Evolutionary conservation across 352 stramenopile species (phyloP).

Genomic region (Globisporangium uncinulatum): DNA sequence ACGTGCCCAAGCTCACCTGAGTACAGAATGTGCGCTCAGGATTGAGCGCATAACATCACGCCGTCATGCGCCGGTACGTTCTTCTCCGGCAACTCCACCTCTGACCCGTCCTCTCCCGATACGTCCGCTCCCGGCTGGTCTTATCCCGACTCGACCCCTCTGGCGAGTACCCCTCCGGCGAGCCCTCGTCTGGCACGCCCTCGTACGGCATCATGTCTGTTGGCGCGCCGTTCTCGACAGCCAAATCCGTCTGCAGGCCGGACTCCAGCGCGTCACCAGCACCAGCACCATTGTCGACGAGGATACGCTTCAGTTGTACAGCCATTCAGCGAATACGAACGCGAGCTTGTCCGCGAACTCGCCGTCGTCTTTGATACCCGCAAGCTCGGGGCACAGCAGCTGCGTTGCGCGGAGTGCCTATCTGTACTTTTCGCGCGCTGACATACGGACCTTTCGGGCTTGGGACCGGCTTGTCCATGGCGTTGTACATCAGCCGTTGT

Average conservation of each 20-base stretch:
- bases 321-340: neutral
- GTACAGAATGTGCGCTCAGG: neutral
- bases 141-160: neutral
- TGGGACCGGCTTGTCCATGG: neutral
- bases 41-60: neutral
- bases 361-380: neutral
- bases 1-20: neutral
- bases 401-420: neutral
- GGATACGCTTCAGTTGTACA: neutral
- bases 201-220: too few relatives aligned
- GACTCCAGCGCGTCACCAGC: too few relatives aligned
- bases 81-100: too few relatives aligned
- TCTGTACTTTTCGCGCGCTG: neutral
- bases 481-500: neutral
- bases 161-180: too few relatives aligned
- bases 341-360: neutral
- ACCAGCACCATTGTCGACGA: neutral
- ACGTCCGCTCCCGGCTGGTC: too few relatives aligned
- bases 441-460: neutral
- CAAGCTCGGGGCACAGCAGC: neutral
- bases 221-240: too few relatives aligned
- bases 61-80: too few relatives aligned
- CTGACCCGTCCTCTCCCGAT: too few relatives aligned
- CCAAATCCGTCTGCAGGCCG: too few relatives aligned
- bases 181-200: neutral